These are phyloP conservation scores for Candida michaelii DNA, from an alignment of 805 yeast genomes.

Conservation along the genomic window DNA sequence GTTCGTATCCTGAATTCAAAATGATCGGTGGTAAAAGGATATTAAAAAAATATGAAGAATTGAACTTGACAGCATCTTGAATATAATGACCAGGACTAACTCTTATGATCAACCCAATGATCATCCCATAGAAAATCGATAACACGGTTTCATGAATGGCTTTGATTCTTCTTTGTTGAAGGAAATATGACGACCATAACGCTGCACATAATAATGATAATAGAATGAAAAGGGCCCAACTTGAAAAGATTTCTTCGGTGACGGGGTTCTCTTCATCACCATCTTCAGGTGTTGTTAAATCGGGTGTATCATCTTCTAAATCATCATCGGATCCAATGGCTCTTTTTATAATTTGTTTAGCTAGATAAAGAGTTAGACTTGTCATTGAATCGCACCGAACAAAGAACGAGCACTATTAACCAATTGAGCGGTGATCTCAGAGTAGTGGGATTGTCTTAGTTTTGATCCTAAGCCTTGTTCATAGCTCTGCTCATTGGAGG, in stretches of 20 bases:
- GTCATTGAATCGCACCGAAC: slow-evolving; percentile 19
- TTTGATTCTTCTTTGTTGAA: slow-evolving; percentile 87
- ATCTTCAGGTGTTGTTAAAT: slow-evolving; percentile 48
- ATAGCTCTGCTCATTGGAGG: too few species aligned
- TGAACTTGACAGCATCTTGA: slow-evolving; percentile 95
- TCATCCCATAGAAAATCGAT: slow-evolving; percentile 95
- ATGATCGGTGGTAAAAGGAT: slow-evolving; percentile 94
- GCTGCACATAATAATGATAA: slow-evolving; percentile 80
- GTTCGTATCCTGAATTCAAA: slow-evolving; percentile 92
- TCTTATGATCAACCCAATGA: slow-evolving; percentile 88
- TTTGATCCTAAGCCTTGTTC: too few species aligned
- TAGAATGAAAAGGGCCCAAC: slow-evolving; percentile 95
- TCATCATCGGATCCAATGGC: slow-evolving; percentile 25
- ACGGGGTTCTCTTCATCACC: slow-evolving; percentile 71
- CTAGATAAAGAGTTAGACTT: slow-evolving; percentile 25
- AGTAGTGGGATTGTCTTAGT: too few species aligned
- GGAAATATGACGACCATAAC: slow-evolving; percentile 90
- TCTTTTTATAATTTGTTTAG: slow-evolving; percentile 31
- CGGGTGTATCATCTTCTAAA: slow-evolving; percentile 41
- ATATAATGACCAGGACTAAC: slow-evolving; percentile 95
- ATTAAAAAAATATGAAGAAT: slow-evolving; percentile 91
- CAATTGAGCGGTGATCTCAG: too few species aligned
- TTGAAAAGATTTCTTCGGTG: slow-evolving; percentile 91
- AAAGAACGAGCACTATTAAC: too few species aligned
- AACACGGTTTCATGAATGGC: slow-evolving; percentile 97